phyloP scores from a whole-genome alignment of 2,329 filamentous ascomycete species.

The Phyllosticta citriasiana region DNA sequence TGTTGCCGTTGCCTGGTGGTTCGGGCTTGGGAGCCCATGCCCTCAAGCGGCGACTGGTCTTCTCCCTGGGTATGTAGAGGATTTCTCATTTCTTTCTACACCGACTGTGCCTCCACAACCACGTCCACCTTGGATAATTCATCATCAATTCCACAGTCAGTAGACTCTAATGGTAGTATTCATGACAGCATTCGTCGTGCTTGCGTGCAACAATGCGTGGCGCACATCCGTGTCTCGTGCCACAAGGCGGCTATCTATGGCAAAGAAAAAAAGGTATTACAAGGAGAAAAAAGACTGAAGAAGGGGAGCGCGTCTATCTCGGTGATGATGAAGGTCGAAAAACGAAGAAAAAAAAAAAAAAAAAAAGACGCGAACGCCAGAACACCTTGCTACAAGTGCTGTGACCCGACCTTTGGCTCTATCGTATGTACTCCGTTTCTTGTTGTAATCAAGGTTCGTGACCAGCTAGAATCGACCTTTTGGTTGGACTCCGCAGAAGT shows the following conservation, averaged over 20 bases:
- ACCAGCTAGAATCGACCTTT: too few species aligned
- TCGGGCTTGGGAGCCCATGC: too few species aligned
- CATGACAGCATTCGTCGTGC: background rate
- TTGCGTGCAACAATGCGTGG: background rate
- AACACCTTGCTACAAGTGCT: background rate
- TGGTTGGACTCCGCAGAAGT: background rate
- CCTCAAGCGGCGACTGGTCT: too few species aligned
- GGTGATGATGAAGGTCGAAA: background rate
- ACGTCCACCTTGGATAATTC: too few species aligned
- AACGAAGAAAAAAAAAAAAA: background rate
- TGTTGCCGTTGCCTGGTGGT: too few species aligned
- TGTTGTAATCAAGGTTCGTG: background rate
- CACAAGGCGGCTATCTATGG: background rate
- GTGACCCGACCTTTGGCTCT: background rate
- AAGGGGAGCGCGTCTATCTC: background rate
- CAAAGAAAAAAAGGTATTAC: background rate
- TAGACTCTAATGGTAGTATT: background rate
- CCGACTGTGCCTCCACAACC: too few species aligned
- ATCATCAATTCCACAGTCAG: background rate
- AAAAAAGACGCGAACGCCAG: background rate
- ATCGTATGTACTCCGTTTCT: background rate
- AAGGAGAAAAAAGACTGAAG: background rate
- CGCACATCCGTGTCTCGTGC: background rate
- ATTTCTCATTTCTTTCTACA: too few species aligned
- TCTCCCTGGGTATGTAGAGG: too few species aligned